Conservation (phyloP, 768 basidiomycete species). For the Paxillus ammoniavirescens region DNA sequence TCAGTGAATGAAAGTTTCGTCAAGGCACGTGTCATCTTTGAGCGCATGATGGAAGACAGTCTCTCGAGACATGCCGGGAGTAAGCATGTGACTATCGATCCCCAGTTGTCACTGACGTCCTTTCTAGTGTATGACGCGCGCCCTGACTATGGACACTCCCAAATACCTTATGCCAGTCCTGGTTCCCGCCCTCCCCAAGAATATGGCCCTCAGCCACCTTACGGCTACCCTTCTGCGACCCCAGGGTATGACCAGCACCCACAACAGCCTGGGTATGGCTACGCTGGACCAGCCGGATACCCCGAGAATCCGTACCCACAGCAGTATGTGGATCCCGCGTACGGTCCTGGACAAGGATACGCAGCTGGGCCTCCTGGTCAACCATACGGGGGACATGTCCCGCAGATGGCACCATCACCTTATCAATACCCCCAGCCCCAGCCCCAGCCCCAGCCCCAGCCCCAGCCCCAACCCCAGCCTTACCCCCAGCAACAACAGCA, state of each 20-base stretch:
- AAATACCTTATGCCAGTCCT: slow-evolving; percentile 26
- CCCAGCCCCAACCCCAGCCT: slow-evolving; percentile 15
- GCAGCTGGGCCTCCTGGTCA: slow-evolving; percentile 14
- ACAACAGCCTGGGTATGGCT: slow-evolving; percentile 27
- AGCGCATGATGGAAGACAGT: slow-evolving; percentile 91
- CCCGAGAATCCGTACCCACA: slow-evolving; percentile 27
- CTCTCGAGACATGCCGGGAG: slow-evolving; percentile 70
- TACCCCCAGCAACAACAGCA: slow-evolving; percentile 15
- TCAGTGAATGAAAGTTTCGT: slow-evolving; percentile 95
- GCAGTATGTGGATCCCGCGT: slow-evolving; percentile 23
- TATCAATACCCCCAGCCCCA: slow-evolving; percentile 33
- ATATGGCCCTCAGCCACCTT: slow-evolving; percentile 39
- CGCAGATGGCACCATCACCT: slow-evolving; percentile 30
- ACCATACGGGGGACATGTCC: slow-evolving; percentile 17
- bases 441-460: slow-evolving; percentile 30
- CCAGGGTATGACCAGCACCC: slow-evolving; percentile 43
- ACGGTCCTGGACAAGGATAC: slow-evolving; percentile 24
- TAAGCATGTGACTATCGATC: slow-evolving; percentile 27
- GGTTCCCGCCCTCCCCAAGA: slow-evolving; percentile 35
- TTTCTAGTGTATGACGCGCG: slow-evolving; percentile 52
- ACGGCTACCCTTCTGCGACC: slow-evolving; percentile 41
- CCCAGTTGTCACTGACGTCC: slow-evolving; percentile 5
- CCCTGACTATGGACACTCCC: slow-evolving; percentile 25
- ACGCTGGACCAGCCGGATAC: slow-evolving; percentile 21
- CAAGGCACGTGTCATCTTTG: slow-evolving; percentile 85